A percentile compares a stretch with the other conserved stretches of the same genome.
Evolutionary conservation across 73 alveolate genomes (phyloP).

Genomic region (Tetrahymena thermophila): DNA sequence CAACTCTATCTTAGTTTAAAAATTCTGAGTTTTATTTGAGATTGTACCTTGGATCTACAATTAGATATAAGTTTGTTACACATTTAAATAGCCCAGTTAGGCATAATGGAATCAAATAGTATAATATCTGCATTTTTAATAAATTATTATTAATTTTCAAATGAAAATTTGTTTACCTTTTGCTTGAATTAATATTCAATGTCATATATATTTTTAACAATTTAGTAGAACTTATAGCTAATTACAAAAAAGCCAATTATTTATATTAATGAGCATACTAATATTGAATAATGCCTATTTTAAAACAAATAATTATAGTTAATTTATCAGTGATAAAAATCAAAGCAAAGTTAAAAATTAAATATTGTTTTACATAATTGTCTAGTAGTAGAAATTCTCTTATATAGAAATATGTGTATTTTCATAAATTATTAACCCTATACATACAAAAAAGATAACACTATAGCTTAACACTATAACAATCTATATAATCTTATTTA

Average conservation of each 20-base stretch:
- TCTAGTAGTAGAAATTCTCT: background rate
- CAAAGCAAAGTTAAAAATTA: background rate
- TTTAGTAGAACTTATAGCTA: background rate
- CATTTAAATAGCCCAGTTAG: background rate
- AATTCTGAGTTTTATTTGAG: background rate
- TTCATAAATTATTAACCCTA: background rate
- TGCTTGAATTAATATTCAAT: background rate
- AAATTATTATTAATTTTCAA: too few relatives aligned
- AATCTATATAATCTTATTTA: background rate
- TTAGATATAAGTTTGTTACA: background rate
- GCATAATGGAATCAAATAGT: background rate
- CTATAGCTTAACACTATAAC: background rate
- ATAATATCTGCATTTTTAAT: background rate
- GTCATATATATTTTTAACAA: background rate
- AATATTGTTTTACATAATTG: background rate
- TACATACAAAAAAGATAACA: background rate
- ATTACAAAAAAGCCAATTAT: background rate
- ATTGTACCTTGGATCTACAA: background rate
- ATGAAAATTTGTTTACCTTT: background rate
- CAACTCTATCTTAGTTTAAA: background rate
- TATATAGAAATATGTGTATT: background rate
- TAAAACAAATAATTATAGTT: background rate
- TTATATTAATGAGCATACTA: background rate
- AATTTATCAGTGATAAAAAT: too few relatives aligned
- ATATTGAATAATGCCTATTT: background rate